A percentile compares a stretch with the other conserved stretches of the same genome.
Evolutionary conservation across 1,284 basidiomycete species (phyloP).

Genomic region (Sporisorium exsertum): DNA sequence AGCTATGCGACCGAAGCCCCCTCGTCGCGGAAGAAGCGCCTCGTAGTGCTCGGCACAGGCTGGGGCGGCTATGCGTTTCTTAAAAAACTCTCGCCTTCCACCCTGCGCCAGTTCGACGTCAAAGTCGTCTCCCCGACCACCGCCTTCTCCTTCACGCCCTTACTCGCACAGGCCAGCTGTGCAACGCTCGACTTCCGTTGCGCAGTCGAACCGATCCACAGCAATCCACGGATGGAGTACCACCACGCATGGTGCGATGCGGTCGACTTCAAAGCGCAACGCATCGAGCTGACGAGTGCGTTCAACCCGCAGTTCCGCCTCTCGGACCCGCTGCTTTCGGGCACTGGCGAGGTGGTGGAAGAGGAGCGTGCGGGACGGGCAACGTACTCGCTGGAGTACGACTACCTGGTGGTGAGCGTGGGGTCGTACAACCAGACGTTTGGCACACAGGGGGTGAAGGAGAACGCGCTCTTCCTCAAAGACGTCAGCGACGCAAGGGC

Average conservation of each 20-base stretch:
- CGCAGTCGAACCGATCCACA: conserved; percentile 81
- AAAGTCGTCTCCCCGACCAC: conserved; percentile 63
- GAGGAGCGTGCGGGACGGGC: not conserved
- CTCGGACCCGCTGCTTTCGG: conserved; percentile 71
- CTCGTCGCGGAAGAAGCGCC: conserved; percentile 74
- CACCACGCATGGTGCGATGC: conserved; percentile 70
- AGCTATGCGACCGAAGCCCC: conserved; percentile 2
- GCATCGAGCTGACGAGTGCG: conserved; percentile 27
- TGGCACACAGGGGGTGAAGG: conserved; percentile 71
- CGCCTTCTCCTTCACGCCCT: conserved; percentile 51
- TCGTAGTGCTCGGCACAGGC: conserved; percentile 85
- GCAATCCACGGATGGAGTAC: conserved; percentile 61
- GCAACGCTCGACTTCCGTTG: conserved; percentile 74
- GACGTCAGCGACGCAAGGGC: conserved; percentile 83
- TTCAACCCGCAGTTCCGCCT: conserved; percentile 70
- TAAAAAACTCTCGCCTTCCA: conserved; percentile 20
- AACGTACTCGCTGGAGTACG: conserved; percentile 67
- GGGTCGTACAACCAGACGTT: conserved; percentile 84
- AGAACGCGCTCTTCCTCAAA: conserved; percentile 74
- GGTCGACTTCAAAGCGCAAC: conserved; percentile 24
- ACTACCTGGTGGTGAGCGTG: conserved; percentile 85
- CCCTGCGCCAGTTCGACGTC: conserved; percentile 33
- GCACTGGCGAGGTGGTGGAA: conserved; percentile 2
- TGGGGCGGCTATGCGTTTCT: conserved; percentile 79
- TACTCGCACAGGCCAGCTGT: conserved; percentile 69